Percentiles rank a stretch among this genome's conserved stretches.
Evolutionary conservation across 2,329 filamentous ascomycete genomes (phyloP).

Genomic region (Colletotrichum sp.): DNA sequence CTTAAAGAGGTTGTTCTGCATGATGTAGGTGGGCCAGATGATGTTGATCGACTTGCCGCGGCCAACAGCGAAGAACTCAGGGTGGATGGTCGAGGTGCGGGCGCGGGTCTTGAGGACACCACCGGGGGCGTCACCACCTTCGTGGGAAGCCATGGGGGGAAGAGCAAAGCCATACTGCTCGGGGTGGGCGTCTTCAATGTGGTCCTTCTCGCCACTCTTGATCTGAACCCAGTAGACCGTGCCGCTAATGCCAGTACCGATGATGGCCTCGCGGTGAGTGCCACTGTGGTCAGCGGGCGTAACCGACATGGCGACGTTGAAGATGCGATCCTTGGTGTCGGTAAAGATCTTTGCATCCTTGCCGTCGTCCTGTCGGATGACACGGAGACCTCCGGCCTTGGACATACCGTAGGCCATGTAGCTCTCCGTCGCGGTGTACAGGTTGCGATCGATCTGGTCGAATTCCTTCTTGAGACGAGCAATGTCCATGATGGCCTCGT

Average conservation of each 20-base stretch:
- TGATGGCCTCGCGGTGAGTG: slow-evolving; percentile 77
- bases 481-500: slow-evolving; percentile 88
- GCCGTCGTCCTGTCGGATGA: slow-evolving; percentile 94
- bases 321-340: slow-evolving; percentile 89
- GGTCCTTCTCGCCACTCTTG: slow-evolving; percentile 77
- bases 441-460: slow-evolving; percentile 92
- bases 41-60: slow-evolving; percentile 96
- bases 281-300: slow-evolving; percentile 61
- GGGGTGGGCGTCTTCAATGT: slow-evolving; percentile 78
- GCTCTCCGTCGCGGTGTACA: slow-evolving; percentile 86
- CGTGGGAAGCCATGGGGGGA: slow-evolving; percentile 82
- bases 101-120: slow-evolving; percentile 96
- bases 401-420: slow-evolving; percentile 96
- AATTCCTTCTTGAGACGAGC: slow-evolving; percentile 97
- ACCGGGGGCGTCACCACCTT: slow-evolving; percentile 90
- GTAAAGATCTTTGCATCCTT: slow-evolving; percentile 92
- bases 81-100: slow-evolving; percentile 85
- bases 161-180: slow-evolving; percentile 89
- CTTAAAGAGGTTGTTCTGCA: slow-evolving; percentile 69
- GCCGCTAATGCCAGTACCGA: slow-evolving; percentile 92
- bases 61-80: slow-evolving; percentile 93
- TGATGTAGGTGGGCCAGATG: slow-evolving; percentile 71
- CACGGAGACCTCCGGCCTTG: slow-evolving; percentile 89
- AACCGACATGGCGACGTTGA: slow-evolving; percentile 87
- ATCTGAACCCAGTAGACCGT: slow-evolving; percentile 96